phyloP scores from a whole-genome alignment of 2,329 filamentous ascomycete species.

The Epichloe festucae region DNA sequence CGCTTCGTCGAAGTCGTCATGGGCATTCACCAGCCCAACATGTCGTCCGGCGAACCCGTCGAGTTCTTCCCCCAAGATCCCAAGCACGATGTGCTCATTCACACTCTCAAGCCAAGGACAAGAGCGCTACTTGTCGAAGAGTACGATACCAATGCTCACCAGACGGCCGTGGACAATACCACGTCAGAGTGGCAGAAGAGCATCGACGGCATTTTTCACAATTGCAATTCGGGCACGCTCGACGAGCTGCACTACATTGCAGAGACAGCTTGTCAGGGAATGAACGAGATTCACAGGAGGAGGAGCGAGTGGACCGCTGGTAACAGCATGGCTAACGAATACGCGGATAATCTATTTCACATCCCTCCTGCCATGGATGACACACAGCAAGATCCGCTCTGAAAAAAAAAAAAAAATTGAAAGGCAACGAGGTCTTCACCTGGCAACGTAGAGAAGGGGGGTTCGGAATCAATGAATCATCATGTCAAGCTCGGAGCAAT shows the following conservation, averaged over 20 bases:
- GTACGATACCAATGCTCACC: slow-evolving; percentile 24
- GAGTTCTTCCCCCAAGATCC: slow-evolving; percentile 20
- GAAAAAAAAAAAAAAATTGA: neutral
- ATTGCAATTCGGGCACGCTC: slow-evolving; percentile 30
- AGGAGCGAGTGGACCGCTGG: slow-evolving; percentile 18
- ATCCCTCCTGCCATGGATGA: slow-evolving; percentile 5
- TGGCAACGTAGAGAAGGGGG: too few species aligned
- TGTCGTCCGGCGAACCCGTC: slow-evolving; percentile 19
- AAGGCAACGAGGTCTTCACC: too few species aligned
- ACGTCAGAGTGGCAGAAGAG: slow-evolving; percentile 29
- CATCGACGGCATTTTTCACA: slow-evolving; percentile 31
- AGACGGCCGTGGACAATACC: slow-evolving; percentile 23
- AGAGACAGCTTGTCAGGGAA: slow-evolving; percentile 29
- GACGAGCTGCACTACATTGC: slow-evolving; percentile 31
- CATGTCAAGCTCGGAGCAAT: neutral
- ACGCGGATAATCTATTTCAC: slow-evolving; percentile 17
- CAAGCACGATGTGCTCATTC: slow-evolving; percentile 13
- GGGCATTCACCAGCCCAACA: slow-evolving; percentile 25
- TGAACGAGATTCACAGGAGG: slow-evolving; percentile 28
- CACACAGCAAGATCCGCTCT: neutral
- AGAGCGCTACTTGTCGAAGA: slow-evolving; percentile 17
- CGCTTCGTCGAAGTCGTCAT: slow-evolving; percentile 33
- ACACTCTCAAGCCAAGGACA: slow-evolving; percentile 14
- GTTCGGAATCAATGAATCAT: neutral
- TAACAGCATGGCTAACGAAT: slow-evolving; percentile 19